Evolutionary conservation across 2,329 filamentous ascomycete genomes (phyloP), one percentile per base, ranked within the genome.

Genomic region (Colletotrichum cordylinicola): DNA sequence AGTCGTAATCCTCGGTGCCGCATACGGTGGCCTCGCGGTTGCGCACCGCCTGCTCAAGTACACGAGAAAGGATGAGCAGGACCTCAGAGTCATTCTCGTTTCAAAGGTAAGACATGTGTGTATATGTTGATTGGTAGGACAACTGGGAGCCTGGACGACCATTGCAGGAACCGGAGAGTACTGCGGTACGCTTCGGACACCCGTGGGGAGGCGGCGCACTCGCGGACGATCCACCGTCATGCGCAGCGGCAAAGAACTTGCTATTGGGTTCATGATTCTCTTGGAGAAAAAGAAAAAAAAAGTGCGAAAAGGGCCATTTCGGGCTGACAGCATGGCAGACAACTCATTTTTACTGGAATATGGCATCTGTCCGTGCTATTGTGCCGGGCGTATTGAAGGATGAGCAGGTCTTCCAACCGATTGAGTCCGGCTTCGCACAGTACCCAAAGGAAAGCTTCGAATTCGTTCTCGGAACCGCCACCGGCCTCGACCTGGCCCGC

Each of bases 281-380:
- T 15, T 8, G 18, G 18, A 35, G 21, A 16, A 24, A 9, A 56
- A 56, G 52, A 24, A 12, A 55, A 55, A 29, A 9, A 29, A 15
- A 16, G 43, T 6, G 9, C 15, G 15, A 64, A 10, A 56, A 16
- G 29, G 5, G 39, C 9, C 9, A 16, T n/a, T 5, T n/a, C 33
- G 39, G 27, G 56, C 74, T 74, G 37, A 76, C 43, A 21, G 21
- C 15, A 60, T 69, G 56, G 61, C 79, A 91, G 88, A 91, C 87
- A 78, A 88, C 85, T 77, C 89, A 92, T 79, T 89, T 92, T 78
- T 92, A 87, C 84, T 91, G 90, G 90, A 91, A 91, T 82, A 71
- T 91, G 7, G 90, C 89, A 31, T 87, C 90, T 2, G 87, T 91
- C 58, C 88, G 90, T 62, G 89, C 88, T 81, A 87, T 92, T 77